Evolutionary conservation across 2,329 filamentous ascomycete genomes (phyloP), one percentile per base, ranked within the genome.

Genomic region (Trichothecium sympodiale): DNA sequence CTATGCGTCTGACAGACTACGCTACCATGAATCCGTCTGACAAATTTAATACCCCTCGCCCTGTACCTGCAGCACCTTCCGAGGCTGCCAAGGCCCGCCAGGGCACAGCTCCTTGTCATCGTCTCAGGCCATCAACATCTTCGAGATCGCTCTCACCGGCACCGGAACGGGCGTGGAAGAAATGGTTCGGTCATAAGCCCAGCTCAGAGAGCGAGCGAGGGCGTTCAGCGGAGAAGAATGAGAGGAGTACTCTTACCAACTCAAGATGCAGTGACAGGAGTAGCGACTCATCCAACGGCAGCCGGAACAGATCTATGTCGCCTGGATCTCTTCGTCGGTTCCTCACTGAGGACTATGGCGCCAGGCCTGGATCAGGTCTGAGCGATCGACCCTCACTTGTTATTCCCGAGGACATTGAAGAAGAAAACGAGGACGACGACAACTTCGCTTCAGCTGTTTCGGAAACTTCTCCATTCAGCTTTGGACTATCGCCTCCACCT

Each of bases 11-110:
- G 30, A 64, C 69, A 36, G 69, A 79, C 45, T 71, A 73, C 47
- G 81, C 75, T 52, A 91, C 84, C 2, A 81, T 88, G 71, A 74
- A 89, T 46, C 85, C 85, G 0, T 65, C 71, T 20, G 81, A 85
- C 60, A 86, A 82, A 51, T 93, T 78, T 53, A 65, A 76, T 46
- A 75, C 80, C 23, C 84, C 82, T 9, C 69, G 78, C 36, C 73
- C 76, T 16, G 67, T 70, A 15, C 61, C 67, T 2, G 62, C 64
- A 13, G 35, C 39, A 8, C 32, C 41, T 12, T 23, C 38, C 17
- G 47, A 48, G 23, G 39, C 44, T 29, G 26, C 43, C 9, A 34
- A 44, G 18, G 45, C 46, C 23, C 53, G 51, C 14, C 45, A 55
- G 25, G 46, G 45, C 33, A 54, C 56, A 13, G 54, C 55, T 29